These are phyloP conservation scores for Litsea cubeba DNA, from an alignment of 164 flowering plant genomes.

Conservation along the genomic window DNA sequence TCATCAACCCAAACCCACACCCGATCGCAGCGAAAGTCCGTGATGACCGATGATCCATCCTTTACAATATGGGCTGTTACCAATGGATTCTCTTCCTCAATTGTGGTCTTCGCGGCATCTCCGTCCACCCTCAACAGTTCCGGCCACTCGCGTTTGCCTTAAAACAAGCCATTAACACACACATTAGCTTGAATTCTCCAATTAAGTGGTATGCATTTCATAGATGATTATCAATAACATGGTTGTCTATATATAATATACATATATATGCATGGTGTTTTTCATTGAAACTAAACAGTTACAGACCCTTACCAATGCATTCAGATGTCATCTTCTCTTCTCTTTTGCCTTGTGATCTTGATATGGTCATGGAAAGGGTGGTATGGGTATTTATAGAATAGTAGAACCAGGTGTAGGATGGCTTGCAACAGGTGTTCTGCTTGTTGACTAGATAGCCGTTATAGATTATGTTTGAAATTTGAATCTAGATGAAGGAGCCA, in stretches of 20 bases:
- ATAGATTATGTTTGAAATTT: neutral
- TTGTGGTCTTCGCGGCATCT: conserved; percentile 10
- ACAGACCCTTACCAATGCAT: neutral
- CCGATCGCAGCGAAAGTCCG: conserved; percentile 27
- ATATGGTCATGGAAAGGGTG: neutral
- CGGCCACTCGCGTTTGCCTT: conserved; percentile 26
- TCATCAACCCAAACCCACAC: conserved; percentile 32
- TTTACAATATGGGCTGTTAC: conserved; percentile 8
- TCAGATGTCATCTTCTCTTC: neutral
- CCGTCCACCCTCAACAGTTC: conserved; percentile 20
- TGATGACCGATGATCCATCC: conserved; percentile 10
- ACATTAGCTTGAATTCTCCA: neutral
- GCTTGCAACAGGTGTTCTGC: neutral
- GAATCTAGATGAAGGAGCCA: neutral
- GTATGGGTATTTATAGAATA: neutral
- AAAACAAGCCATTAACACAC: neutral
- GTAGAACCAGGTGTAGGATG: neutral
- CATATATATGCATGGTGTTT: too few species aligned
- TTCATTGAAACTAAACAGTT: neutral
- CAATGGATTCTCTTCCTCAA: conserved; percentile 14
- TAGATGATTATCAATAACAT: neutral
- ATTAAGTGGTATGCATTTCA: neutral
- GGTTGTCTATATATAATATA: neutral
- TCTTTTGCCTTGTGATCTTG: neutral
- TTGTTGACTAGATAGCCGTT: neutral